Conservation (phyloP, 2,329 filamentous ascomycete genomes). For the Neofusicoccum laricinum region DNA sequence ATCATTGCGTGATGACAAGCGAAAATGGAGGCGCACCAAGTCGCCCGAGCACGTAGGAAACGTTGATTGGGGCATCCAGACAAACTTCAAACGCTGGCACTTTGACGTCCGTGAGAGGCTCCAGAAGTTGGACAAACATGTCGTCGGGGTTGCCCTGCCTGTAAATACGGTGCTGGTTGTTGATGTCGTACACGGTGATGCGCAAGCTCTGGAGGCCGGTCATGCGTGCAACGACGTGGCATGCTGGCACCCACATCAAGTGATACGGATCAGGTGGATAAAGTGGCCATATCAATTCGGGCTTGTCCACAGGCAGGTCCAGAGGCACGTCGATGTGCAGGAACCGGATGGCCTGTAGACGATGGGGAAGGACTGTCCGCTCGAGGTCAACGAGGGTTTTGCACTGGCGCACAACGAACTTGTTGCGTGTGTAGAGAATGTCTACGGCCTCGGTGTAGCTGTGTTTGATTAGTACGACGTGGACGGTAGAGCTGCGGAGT, state of each 20-base stretch:
- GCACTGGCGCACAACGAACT: conserved; percentile 10
- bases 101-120: not conserved
- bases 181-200: not conserved
- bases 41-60: not conserved
- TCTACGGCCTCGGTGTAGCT: conserved; percentile 12
- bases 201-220: not conserved
- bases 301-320: not conserved
- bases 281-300: not conserved
- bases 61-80: not conserved
- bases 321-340: not conserved
- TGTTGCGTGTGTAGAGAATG: conserved; percentile 14
- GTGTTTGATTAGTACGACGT: not conserved
- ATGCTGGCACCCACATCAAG: not conserved
- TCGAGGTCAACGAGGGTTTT: conserved; percentile 5
- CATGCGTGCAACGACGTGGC: not conserved
- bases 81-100: not conserved
- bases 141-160: not conserved
- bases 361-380: conserved; percentile 9
- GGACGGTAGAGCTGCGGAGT: not conserved
- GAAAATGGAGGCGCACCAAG: not conserved
- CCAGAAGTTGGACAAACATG: not conserved
- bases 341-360: not conserved
- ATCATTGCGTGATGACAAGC: not conserved
- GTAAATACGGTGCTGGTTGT: not conserved
- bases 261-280: not conserved